Evolutionary conservation across 768 basidiomycete species (phyloP), one percentile per base, ranked within the genome.

Genomic region (Tubosaeta brunneosetosa): DNA sequence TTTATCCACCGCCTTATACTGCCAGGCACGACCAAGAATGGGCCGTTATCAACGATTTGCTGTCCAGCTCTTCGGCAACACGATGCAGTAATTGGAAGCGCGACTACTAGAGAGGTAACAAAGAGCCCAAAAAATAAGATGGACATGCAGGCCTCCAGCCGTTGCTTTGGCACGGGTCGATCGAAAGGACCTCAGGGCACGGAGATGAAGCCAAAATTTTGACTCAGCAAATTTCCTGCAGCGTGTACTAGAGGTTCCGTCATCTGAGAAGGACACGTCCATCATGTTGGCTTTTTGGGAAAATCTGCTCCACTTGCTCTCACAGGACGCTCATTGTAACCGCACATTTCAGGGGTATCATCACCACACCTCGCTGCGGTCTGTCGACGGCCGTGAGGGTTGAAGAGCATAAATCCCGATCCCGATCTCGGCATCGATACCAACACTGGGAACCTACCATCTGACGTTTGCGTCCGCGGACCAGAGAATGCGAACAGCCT

Each of bases 191-290:
- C 34, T 22, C 22, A 29, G 29, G 52, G 36, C 27, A 33, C 47
- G 43, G 50, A 43, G 27, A 59, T 40, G 19, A 44, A 50, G 45
- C 44, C 52, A 48, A 44, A 34, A 29, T 41, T 51, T 53, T 47
- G 31, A 33, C 17, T 25, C 47, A 32, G 43, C 29, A 19, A 29
- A 47, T 40, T 27, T 27, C 47, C 16, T 44, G 26, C 14, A 2
- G n/a, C 27, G 26, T 16, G 26, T 34, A 26, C 29, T 13, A 37
- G 47, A 29, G 17, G 33, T 17, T 47, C 11, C 31, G 29, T 42
- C 11, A n/a, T 31, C 32, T 51, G 49, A 40, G 50, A 54, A 64
- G 32, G 19, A 29, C 27, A 6, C 22, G 31, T 34, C n/a, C 31
- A 19, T 11, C 16, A 14, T 27, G 41, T 38, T 14, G 48, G 16